Percentiles rank a stretch among this genome's conserved stretches.
Evolutionary conservation across 768 basidiomycete species (phyloP).

Genomic region (Russula sp.): DNA sequence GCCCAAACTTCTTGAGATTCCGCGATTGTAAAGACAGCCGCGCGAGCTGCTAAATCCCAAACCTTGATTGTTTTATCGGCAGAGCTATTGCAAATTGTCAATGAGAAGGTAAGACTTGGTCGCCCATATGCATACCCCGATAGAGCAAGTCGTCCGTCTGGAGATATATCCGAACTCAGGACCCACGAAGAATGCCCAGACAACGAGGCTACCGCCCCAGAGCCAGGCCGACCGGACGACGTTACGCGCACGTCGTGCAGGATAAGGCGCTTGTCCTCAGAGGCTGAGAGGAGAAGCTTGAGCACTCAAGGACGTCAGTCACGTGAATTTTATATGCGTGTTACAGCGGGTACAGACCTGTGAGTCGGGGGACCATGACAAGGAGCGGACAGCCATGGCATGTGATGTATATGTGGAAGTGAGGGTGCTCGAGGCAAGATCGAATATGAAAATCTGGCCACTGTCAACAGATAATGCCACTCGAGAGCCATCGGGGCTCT

Average conservation of each 20-base stretch:
- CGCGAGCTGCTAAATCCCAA: conserved; percentile 77
- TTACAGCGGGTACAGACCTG: conserved; percentile 51
- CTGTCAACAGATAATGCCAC: conserved; percentile 81
- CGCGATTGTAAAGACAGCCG: conserved; percentile 72
- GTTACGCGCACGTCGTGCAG: conserved; percentile 85
- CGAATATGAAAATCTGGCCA: conserved; percentile 87
- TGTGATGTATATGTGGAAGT: conserved; percentile 78
- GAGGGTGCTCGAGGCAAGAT: conserved; percentile 65
- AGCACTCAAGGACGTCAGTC: background rate
- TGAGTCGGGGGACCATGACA: conserved; percentile 88
- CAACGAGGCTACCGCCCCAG: conserved; percentile 79
- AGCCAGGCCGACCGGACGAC: conserved; percentile 54
- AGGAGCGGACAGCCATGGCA: conserved; percentile 82
- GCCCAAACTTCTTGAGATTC: conserved; percentile 83
- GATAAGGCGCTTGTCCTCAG: conserved; percentile 89
- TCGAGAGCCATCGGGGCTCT: conserved; percentile 87
- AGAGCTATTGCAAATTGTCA: conserved; percentile 47
- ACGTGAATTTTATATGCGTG: conserved; percentile 7
- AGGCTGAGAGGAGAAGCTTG: conserved; percentile 83
- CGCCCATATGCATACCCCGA: conserved; percentile 60
- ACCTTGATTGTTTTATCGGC: conserved; percentile 84
- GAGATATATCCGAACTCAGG: conserved; percentile 75
- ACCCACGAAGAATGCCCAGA: conserved; percentile 92
- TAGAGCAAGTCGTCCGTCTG: conserved; percentile 72
- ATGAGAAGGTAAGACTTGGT: conserved; percentile 3